These are phyloP conservation scores for Amanita pseudoporphyria DNA, from an alignment of 768 basidiomycete genomes.

Conservation along the genomic window DNA sequence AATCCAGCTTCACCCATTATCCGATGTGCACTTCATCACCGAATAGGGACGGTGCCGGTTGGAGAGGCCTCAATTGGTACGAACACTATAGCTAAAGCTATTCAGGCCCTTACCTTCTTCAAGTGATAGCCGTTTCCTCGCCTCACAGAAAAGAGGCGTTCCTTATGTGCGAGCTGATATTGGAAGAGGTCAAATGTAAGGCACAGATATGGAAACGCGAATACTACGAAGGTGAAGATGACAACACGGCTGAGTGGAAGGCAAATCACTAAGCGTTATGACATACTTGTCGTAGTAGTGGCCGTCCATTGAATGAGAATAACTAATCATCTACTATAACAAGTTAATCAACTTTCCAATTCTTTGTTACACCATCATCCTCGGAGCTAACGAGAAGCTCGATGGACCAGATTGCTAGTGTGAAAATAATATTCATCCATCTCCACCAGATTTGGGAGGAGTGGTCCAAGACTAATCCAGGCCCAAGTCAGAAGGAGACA, in stretches of 20 bases:
- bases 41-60: slow-evolving; percentile 68
- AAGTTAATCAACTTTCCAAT: slow-evolving; percentile 71
- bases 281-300: background rate
- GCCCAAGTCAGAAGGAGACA: background rate
- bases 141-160: slow-evolving; percentile 82
- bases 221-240: slow-evolving; percentile 64
- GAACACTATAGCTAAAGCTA: background rate
- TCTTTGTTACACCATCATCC: slow-evolving; percentile 51
- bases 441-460: slow-evolving; percentile 93
- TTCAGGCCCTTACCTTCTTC: background rate
- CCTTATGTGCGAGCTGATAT: slow-evolving; percentile 64
- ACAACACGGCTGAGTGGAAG: slow-evolving; percentile 63
- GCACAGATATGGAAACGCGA: slow-evolving; percentile 92
- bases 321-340: background rate
- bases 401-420: slow-evolving; percentile 72
- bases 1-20: slow-evolving; percentile 29
- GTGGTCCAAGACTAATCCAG: slow-evolving; percentile 61
- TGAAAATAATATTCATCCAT: slow-evolving; percentile 87
- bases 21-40: slow-evolving; percentile 61
- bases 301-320: background rate
- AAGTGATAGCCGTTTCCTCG: slow-evolving; percentile 74
- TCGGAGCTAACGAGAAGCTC: slow-evolving; percentile 75
- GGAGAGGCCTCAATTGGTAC: slow-evolving; percentile 67
- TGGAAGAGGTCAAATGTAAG: slow-evolving; percentile 79
- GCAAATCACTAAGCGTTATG: slow-evolving; percentile 33